Conservation (phyloP, 2,329 filamentous ascomycete genomes). For the Ceratocystis destructans region DNA sequence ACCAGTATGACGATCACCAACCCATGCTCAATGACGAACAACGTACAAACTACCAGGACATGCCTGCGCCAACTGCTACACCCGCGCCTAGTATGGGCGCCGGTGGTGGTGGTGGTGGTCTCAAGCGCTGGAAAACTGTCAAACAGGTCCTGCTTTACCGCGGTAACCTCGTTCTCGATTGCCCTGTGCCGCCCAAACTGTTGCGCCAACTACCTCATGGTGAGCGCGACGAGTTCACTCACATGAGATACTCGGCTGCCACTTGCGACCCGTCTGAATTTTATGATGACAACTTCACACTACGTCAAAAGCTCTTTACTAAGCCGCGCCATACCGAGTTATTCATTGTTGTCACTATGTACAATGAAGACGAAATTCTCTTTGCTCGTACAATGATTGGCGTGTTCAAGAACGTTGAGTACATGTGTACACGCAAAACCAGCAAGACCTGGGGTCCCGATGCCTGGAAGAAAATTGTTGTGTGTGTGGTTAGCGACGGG, state of each 20-base stretch:
- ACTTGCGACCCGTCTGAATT: conserved; percentile 88
- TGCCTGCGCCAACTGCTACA: conserved; percentile 32
- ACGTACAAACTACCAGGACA: conserved; percentile 34
- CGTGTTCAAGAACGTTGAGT: conserved; percentile 97
- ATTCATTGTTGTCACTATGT: conserved; percentile 74
- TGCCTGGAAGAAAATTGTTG: conserved; percentile 99
- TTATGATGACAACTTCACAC: conserved; percentile 75
- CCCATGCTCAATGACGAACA: conserved; percentile 62
- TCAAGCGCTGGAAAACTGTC: conserved; percentile 93
- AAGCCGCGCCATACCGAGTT: conserved; percentile 87
- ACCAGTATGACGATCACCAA: conserved; percentile 50
- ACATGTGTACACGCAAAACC: conserved; percentile 85
- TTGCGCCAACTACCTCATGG: conserved; percentile 81
- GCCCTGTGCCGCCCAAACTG: conserved; percentile 78
- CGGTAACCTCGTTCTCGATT: conserved; percentile 92
- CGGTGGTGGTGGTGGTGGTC: conserved; percentile 29
- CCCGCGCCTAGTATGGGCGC: conserved; percentile 15
- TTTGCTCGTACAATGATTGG: conserved; percentile 93
- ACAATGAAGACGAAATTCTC: conserved; percentile 94
- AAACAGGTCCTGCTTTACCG: conserved; percentile 97
- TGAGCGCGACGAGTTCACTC: conserved; percentile 80
- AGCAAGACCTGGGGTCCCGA: conserved; percentile 98
- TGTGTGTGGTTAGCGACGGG: conserved; percentile 92
- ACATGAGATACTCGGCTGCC: conserved; percentile 81
- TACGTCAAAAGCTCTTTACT: conserved; percentile 82